Conservation (phyloP, 2,329 filamentous ascomycete genomes). For the Alternaria arborescens region DNA sequence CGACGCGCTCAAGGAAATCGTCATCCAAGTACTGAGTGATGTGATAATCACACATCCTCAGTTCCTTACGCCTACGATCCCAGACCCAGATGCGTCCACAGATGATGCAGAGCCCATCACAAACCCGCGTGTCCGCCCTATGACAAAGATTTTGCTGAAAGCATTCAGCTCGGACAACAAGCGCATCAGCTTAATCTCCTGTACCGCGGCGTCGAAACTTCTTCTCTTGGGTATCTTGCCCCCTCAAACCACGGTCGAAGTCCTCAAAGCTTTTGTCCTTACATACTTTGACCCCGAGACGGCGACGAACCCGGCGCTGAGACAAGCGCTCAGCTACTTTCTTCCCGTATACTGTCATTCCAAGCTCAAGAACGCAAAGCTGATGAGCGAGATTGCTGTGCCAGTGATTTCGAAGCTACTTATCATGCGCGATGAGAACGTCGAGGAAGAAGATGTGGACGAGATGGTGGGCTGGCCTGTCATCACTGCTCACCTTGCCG, state of each 20-base stretch:
- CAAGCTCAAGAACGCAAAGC: conserved; percentile 78
- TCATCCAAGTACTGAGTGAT: conserved; percentile 90
- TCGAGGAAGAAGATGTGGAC: conserved; percentile 74
- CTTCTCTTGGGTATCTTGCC: conserved; percentile 79
- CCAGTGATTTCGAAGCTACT: conserved; percentile 76
- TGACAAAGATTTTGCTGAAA: conserved; percentile 87
- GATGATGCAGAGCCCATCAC: conserved; percentile 44
- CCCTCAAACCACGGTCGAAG: conserved; percentile 61
- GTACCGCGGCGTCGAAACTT: conserved; percentile 83
- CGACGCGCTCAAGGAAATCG: conserved; percentile 85
- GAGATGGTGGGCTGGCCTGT: conserved; percentile 78
- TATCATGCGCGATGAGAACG: conserved; percentile 67
- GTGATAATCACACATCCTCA: conserved; percentile 89
- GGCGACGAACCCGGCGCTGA: conserved; percentile 78
- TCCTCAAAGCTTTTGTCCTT: conserved; percentile 85
- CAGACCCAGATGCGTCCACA: conserved; percentile 50
- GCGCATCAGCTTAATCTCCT: conserved; percentile 82
- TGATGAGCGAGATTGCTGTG: conserved; percentile 79
- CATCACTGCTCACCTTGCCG: conserved; percentile 83
- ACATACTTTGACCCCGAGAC: conserved; percentile 91
- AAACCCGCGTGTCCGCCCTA: conserved; percentile 62
- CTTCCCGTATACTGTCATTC: conserved; percentile 94
- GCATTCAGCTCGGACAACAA: conserved; percentile 73
- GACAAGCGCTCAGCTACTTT: conserved; percentile 92
- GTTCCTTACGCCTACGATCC: conserved; percentile 69